Conservation (phyloP, 305 asterid genomes). For the Solanum hybrid region DNA sequence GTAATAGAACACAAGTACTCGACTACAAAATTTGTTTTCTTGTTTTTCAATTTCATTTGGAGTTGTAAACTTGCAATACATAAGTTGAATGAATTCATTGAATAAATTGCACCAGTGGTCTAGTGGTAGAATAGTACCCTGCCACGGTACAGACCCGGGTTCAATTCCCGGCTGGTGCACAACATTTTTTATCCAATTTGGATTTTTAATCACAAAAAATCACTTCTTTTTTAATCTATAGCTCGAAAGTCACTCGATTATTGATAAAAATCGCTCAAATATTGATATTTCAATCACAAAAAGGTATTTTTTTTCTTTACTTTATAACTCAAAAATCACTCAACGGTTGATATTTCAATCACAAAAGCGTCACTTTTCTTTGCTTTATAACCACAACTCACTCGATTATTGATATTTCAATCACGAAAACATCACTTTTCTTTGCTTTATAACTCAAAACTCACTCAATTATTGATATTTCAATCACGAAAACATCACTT, state of each 20-base stretch:
- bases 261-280: too few species aligned
- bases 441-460: too few species aligned
- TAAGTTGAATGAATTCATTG: neutral
- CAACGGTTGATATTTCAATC: too few species aligned
- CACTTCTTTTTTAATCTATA: too few species aligned
- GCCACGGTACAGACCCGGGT: constrained; percentile 82
- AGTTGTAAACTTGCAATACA: neutral
- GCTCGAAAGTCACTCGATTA: too few species aligned
- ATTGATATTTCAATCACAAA: too few species aligned
- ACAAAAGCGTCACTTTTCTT: neutral
- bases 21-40: neutral
- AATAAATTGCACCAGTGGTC: neutral
- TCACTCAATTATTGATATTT: neutral
- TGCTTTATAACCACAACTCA: neutral
- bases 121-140: constrained; percentile 38
- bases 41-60: neutral
- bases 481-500: too few species aligned
- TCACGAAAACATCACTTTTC: too few species aligned
- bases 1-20: neutral
- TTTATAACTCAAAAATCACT: too few species aligned
- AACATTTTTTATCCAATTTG: neutral
- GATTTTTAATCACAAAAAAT: too few species aligned
- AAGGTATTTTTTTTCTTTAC: too few species aligned
- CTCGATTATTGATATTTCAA: neutral
- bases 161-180: constrained; percentile 83